Base-by-base conservation (phyloP, 176 grass and related monocot genomes). In the Panicum miliaceum region DNA sequence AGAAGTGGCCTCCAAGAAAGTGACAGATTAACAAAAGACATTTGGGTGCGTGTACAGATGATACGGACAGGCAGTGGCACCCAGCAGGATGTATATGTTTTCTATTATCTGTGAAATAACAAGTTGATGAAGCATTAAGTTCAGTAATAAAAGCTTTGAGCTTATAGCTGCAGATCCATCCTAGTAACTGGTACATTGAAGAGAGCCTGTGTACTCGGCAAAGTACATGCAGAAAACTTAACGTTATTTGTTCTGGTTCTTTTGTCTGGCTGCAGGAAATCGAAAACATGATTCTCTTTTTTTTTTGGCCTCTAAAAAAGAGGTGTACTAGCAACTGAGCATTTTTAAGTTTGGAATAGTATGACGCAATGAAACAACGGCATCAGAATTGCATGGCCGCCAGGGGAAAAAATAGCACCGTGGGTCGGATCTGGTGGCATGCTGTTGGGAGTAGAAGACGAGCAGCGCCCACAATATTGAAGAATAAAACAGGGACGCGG, bases 1-100 rank as follows among this genome's bases (percentile, higher is more conserved):
- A 71, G 38, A 70, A 13, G 11, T 9, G 2, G 68, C 76, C 22
- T 29, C 69, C 36, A 68, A 48, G 87, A 85, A 67, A 80, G 77
- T 34, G 69, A 75, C 19, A 20, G 4, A 5, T 5, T 42, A 81
- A 29, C 29, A 75, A 68, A 34, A 13, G 43, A 22, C 15, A 71
- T 7, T 64, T 26, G 29, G 8, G 37, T 26, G 10, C 75, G 58
- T 43, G 15, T 64, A 64, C 66, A 84, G 36, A 72, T 45, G 46
- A 12, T 13, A 72, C 8, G 13, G n/a, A 46, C 14, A 54, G 42
- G 34, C 25, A 22, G 5, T 12, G 16, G 25, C n/a, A 57, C 1
- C 23, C 9, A 79, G 47, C 18, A 78, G 51, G 43, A 57, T 22
- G 1, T 41, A 13, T 3, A 74, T 53, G 42, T 19, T 73, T 41